Evolutionary conservation across 2,329 filamentous ascomycete genomes (phyloP), one percentile per base, ranked within the genome.

Genomic region (Arthrobotrys entomopaga): DNA sequence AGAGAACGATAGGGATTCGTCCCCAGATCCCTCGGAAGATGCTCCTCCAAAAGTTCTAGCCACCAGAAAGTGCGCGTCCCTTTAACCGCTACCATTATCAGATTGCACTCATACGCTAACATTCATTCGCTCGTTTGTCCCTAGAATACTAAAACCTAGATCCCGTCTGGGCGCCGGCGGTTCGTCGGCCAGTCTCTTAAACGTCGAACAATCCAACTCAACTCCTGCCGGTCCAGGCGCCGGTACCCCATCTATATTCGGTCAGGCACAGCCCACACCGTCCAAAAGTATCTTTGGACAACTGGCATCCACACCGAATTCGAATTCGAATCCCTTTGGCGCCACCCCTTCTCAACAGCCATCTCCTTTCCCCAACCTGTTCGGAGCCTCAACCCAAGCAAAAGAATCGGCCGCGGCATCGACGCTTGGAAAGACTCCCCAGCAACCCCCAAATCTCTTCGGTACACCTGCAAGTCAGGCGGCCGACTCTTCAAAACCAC

Each of bases 91-190:
- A 10, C 22, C 22, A 19, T 46, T 46, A 19, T 19, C 29, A 34
- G 29, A 34, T 34, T 34, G 29, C 10, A 34, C 10, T 24, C 46
- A 19, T 7, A 10, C 10, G n/a, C 48, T 16, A 38, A 59, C 42
- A 52, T 49, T 20, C 52, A 53, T 48, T 42, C 34, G 15, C 42
- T 46, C 42, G 16, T 20, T 63, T 42, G 11, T 40, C 29, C 20
- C 16, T 53, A 75, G 71, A 43, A 75, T 75, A 40, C 24, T 70
- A 20, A 75, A 75, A 19, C 71, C 71, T 1, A 75, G 43, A n/a
- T 75, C 71, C 2, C 49, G 71, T 2, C 65, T 75, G 4, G 20
- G 71, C 29, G 65, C 42, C 42, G 42, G 15, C 8, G 13, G 15
- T 15, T 52, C 58, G 24, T 53, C 64, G 7, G 11, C 71, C 16